A percentile compares a stretch with the other conserved stretches of the same genome.
Evolutionary conservation across 2,329 filamentous ascomycete species (phyloP).

Genomic region (Mollisiaceae sp.): DNA sequence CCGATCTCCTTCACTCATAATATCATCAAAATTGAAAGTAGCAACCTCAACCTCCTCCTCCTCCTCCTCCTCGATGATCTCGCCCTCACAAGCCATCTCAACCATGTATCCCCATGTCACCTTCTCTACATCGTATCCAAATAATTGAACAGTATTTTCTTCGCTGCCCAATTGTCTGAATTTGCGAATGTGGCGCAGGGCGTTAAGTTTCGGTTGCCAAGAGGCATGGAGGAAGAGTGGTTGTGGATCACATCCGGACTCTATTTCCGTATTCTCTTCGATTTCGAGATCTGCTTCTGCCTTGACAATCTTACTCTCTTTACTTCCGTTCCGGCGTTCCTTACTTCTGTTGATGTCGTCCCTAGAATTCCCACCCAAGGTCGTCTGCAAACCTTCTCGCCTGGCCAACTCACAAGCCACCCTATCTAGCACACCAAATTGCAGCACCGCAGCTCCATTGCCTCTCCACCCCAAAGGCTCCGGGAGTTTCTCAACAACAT

Average conservation of each 20-base stretch:
- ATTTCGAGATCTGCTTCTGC: no score
- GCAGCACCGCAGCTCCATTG: constrained; percentile 26
- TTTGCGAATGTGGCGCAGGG: constrained; percentile 20
- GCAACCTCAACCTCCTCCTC: no score
- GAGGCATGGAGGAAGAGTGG: constrained; percentile 33
- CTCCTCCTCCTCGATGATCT: neutral
- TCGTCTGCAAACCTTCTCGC: neutral
- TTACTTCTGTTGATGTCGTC: neutral
- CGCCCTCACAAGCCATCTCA: constrained; percentile 31
- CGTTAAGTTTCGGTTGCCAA: constrained; percentile 33
- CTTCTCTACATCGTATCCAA: constrained; percentile 30
- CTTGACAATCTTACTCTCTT: neutral
- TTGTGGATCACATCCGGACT: neutral
- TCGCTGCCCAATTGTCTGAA: constrained; percentile 28
- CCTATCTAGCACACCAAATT: constrained; percentile 24
- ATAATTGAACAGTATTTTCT: constrained; percentile 11
- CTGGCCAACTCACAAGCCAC: neutral
- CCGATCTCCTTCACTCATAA: no score
- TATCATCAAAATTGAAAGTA: no score
- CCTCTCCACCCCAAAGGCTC: constrained; percentile 16
- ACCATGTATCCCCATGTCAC: constrained; percentile 33
- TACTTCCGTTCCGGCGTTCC: neutral
- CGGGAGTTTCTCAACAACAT: constrained; percentile 34
- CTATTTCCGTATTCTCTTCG: no score
- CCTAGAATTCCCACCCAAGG: neutral